phyloP scores from a whole-genome alignment of 2,329 filamentous ascomycete genomes.

The Fusarium sp. region DNA sequence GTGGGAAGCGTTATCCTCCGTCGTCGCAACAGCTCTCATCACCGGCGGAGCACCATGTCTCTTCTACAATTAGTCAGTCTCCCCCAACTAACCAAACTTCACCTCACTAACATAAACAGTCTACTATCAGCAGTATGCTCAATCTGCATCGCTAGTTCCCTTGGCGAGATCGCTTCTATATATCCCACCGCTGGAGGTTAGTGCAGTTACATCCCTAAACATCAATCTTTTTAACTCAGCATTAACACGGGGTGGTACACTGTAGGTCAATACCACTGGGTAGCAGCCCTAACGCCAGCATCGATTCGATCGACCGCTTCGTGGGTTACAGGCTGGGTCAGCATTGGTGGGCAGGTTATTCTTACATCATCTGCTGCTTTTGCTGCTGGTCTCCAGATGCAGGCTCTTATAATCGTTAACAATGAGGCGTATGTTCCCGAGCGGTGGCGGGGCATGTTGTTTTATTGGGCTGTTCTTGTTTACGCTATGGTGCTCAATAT shows the following conservation, averaged over 20 bases:
- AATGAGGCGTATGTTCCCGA: slow-evolving; percentile 54
- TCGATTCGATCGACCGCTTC: slow-evolving; percentile 17
- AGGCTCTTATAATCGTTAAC: slow-evolving; percentile 59
- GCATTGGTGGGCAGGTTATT: slow-evolving; percentile 60
- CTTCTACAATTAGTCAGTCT: slow-evolving; percentile 51
- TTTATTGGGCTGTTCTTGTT: slow-evolving; percentile 59
- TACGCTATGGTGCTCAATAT: slow-evolving; percentile 57
- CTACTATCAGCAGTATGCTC: slow-evolving; percentile 30
- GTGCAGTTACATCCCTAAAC: too few species aligned
- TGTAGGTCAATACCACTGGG: slow-evolving; percentile 40
- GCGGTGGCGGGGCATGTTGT: slow-evolving; percentile 61
- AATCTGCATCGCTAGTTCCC: slow-evolving; percentile 32
- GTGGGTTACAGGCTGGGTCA: slow-evolving; percentile 47
- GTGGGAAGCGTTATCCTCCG: slow-evolving; percentile 62
- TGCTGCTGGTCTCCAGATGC: slow-evolving; percentile 58
- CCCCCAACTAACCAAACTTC: accelerated
- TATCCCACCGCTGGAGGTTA: slow-evolving; percentile 40
- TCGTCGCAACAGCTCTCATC: slow-evolving; percentile 58
- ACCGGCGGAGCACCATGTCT: slow-evolving; percentile 61
- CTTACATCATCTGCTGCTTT: slow-evolving; percentile 62
- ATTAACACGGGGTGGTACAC: background rate
- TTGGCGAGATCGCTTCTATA: slow-evolving; percentile 39
- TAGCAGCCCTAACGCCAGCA: slow-evolving; percentile 31
- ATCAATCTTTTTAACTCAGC: accelerated
- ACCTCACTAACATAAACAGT: background rate